A percentile compares a stretch with the other conserved stretches of the same genome.
These are phyloP conservation scores for Tulasnella sp. DNA, from an alignment of 768 basidiomycete genomes.

Conservation along the genomic window DNA sequence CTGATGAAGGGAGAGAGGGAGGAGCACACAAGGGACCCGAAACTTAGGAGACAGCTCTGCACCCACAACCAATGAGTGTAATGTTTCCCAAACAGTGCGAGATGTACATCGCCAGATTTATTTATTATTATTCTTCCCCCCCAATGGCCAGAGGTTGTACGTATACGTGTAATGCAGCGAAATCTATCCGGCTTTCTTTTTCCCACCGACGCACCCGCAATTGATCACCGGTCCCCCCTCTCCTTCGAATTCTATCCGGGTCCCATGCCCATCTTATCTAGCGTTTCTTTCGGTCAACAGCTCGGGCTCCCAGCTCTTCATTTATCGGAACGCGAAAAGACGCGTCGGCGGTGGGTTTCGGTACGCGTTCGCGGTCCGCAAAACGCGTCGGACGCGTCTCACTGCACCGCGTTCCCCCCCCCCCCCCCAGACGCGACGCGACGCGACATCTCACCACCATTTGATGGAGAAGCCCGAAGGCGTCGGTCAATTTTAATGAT, in stretches of 20 bases:
- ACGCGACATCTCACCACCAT: not conserved
- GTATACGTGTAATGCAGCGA: not conserved
- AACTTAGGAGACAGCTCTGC: not conserved
- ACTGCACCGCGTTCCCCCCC: no score
- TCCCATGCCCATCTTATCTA: not conserved
- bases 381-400: not conserved
- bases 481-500: constrained; percentile 2
- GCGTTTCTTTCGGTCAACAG: not conserved
- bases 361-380: no score
- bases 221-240: not conserved
- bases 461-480: not conserved
- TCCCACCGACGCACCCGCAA: not conserved
- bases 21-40: not conserved
- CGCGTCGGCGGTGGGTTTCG: not conserved
- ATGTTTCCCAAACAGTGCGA: not conserved
- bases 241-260: not conserved
- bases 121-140: not conserved
- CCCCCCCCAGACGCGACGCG: not conserved
- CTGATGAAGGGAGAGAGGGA: not conserved
- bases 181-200: constrained; percentile 6
- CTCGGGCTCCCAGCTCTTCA: not conserved
- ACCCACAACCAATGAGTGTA: not conserved
- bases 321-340: not conserved
- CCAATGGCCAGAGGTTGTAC: not conserved
- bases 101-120: not conserved